phyloP scores from a whole-genome alignment of 2,329 filamentous ascomycete species.

The Alternaria gaisen region DNA sequence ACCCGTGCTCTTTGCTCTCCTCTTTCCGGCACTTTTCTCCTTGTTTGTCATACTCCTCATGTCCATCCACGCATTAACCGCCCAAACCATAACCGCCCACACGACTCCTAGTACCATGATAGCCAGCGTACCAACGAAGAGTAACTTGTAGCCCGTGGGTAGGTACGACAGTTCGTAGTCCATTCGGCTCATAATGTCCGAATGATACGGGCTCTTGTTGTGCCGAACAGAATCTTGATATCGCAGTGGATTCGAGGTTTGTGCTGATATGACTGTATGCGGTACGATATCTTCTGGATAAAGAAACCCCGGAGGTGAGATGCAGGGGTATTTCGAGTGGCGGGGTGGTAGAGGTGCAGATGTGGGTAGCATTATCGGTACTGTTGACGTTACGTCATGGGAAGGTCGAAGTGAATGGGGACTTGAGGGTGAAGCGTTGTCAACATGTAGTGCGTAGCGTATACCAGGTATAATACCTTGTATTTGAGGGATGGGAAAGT shows the following conservation, averaged over 20 bases:
- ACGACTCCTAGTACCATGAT: conserved; percentile 12
- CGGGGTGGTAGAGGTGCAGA: neutral
- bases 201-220: neutral
- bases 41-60: neutral
- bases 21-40: neutral
- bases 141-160: conserved; percentile 10
- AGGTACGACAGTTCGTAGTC: conserved; percentile 18
- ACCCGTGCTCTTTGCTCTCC: neutral
- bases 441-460: neutral
- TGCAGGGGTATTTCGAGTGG: conserved; percentile 12
- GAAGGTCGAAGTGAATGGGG: neutral
- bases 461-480: conserved; percentile 10
- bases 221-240: neutral
- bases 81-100: conserved; percentile 22
- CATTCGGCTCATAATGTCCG: neutral
- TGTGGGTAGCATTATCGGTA: neutral
- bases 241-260: neutral
- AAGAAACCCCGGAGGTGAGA: conserved; percentile 16
- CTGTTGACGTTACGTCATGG: neutral
- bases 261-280: neutral
- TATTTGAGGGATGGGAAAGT: conserved; percentile 3
- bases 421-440: neutral
- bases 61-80: conserved; percentile 7
- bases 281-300: conserved; percentile 21
- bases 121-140: conserved; percentile 5